Base-by-base conservation (phyloP, 805 yeast genomes). In the Hanseniaspora osmophila region DNA sequence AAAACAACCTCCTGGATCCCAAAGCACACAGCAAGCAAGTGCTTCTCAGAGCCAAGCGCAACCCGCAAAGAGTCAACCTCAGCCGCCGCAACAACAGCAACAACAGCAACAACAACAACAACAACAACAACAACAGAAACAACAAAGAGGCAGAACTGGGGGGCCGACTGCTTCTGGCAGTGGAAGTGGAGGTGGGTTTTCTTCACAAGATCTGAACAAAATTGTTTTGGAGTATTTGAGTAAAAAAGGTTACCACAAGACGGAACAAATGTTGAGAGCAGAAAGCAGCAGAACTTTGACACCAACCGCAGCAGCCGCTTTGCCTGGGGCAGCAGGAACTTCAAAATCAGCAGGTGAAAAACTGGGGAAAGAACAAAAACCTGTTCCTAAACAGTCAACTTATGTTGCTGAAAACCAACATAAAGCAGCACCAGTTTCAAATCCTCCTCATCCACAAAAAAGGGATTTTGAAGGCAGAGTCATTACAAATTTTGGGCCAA, bases 261-360 rank as follows among this genome's bases (percentile, higher is more conserved):
- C 98, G 0, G 99, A 92, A 61, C 87, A 95, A 2, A 84, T 88
- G 80, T 71, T 92, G 43, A 75, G 98, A 50, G 77, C 87, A 49
- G 99, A 92, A 60, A 75, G 81, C 51, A 71, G 85, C 0, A 78
- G 81, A 48, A 71, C 78, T 0, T 66, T 68, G 18, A 19, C 30
- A 18, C n/a, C 30, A 38, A 18, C 30, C 3, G 12, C 30, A 18
- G 12, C 17, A 37, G 17, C 22, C 4, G 11, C 17, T 9, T 19
- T 11, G 15, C 9, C 17, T 9, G 22, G 9, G 15, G 15, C 22
- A 37, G 22, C 39, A 15, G 19, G 62, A 55, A 42, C 54, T 47
- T 30, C 64, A 57, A 44, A 61, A 55, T 40, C 63, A 54, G 40
- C 61, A 57, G 40, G 55, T 49, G 39, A 12, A 30, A 4, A 30